Evolutionary conservation across 148 eudicot genomes (phyloP).

Genomic region (Agrostemma githago): DNA sequence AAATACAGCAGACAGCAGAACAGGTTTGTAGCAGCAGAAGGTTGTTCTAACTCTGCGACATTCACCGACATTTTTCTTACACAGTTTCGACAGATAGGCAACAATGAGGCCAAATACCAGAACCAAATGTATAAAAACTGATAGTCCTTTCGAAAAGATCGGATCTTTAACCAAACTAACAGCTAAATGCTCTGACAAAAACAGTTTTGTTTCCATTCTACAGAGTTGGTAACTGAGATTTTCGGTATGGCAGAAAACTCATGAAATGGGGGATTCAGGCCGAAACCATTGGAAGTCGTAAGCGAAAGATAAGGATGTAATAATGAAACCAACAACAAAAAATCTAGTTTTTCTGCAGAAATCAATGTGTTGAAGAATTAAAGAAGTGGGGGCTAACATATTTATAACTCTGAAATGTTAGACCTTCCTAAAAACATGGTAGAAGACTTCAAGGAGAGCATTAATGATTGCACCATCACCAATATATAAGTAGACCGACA

Average conservation of each 20-base stretch:
- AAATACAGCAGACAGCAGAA: slow-evolving; percentile 31
- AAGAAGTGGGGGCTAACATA: not conserved
- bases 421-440: not conserved
- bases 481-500: too few relatives aligned
- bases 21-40: slow-evolving; percentile 27
- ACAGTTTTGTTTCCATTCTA: slow-evolving; percentile 10
- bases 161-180: slow-evolving; percentile 19
- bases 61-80: slow-evolving; percentile 8
- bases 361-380: not conserved
- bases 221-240: not conserved
- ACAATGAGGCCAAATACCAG: slow-evolving; percentile 33
- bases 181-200: slow-evolving; percentile 4
- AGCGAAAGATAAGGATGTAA: not conserved
- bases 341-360: not conserved
- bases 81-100: slow-evolving; percentile 31
- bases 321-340: not conserved
- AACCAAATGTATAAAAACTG: slow-evolving; percentile 34
- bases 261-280: not conserved
- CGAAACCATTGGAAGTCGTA: not conserved
- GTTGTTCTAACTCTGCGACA: slow-evolving; percentile 22
- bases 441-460: not conserved
- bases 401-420: not conserved
- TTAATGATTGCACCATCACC: not conserved
- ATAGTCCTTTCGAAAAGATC: slow-evolving; percentile 28
- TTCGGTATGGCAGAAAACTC: slow-evolving; percentile 1